Conservation (phyloP, 139 green algal genomes). For the Coelastrella sp. region DNA sequence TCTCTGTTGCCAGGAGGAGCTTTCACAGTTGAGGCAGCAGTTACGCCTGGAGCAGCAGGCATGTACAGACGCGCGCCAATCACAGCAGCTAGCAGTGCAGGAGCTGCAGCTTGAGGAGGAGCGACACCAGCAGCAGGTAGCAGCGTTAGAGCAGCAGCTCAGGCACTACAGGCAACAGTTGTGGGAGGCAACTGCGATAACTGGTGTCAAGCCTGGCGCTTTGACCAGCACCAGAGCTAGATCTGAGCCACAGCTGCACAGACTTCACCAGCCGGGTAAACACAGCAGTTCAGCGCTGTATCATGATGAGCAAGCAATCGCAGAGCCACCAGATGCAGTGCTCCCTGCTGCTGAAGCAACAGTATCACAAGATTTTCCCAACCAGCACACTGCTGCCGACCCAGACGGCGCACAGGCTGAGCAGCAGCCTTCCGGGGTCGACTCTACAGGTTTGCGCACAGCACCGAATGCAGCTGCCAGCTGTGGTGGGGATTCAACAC, state of each 20-base stretch:
- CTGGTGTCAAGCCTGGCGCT: not conserved
- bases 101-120: conserved; percentile 30
- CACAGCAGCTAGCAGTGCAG: not conserved
- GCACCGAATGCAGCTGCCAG: no score
- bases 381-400: no score
- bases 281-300: not conserved
- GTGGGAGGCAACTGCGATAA: not conserved
- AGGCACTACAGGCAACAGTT: not conserved
- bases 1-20: not conserved
- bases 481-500: not conserved
- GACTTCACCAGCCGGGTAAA: not conserved
- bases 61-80: not conserved
- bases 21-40: not conserved
- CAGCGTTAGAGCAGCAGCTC: conserved; percentile 16
- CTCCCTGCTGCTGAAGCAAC: no score
- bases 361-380: no score
- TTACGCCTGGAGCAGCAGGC: not conserved
- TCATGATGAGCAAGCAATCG: not conserved
- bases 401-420: no score
- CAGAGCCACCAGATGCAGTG: no score
- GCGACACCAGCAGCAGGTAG: conserved; percentile 8
- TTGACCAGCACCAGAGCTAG: no score
- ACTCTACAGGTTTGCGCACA: no score
- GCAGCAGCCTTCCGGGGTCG: no score
- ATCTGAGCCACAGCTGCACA: not conserved